These are phyloP conservation scores for Capronia coronata DNA, from an alignment of 2,329 filamentous ascomycete species.

Conservation along the genomic window DNA sequence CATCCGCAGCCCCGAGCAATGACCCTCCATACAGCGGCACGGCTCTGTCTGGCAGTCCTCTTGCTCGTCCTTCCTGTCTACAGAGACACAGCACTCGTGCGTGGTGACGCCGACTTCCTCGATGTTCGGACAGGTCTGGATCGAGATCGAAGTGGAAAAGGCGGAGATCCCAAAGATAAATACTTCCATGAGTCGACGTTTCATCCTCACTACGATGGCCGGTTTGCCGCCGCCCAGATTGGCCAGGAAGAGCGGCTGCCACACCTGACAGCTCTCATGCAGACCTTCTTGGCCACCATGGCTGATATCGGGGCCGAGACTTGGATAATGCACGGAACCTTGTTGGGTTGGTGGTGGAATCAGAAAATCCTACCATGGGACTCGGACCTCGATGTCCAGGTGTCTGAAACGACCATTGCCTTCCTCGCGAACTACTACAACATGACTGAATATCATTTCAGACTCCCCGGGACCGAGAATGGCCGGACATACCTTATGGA, in stretches of 20 bases:
- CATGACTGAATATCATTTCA: conserved; percentile 52
- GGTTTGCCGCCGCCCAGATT: conserved; percentile 45
- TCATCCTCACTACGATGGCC: conserved; percentile 40
- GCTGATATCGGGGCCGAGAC: conserved; percentile 51
- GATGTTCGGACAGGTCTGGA: conserved; percentile 39
- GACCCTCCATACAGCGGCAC: conserved; percentile 3
- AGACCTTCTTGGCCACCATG: conserved; percentile 53
- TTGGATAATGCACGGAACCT: conserved; percentile 58
- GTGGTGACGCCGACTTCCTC: conserved; percentile 39
- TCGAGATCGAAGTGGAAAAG: conserved; percentile 37
- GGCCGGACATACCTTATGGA: conserved; percentile 50
- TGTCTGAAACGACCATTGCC: conserved; percentile 50
- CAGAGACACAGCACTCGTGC: conserved; percentile 12
- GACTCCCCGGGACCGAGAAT: conserved; percentile 34
- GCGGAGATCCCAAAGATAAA: conserved; percentile 40
- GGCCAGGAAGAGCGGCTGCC: conserved; percentile 42
- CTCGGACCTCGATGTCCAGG: conserved; percentile 54
- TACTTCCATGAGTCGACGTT: conserved; percentile 43
- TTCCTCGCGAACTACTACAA: conserved; percentile 56
- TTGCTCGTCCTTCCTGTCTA: conserved; percentile 5
- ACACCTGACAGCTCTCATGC: conserved; percentile 48
- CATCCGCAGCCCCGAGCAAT: not conserved
- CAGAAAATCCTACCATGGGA: conserved; percentile 57
- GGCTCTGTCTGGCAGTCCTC: conserved; percentile 9
- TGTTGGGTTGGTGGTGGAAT: conserved; percentile 60